Evolutionary conservation across 768 basidiomycete genomes (phyloP).

Genomic region (Paxillus rubicundulus): DNA sequence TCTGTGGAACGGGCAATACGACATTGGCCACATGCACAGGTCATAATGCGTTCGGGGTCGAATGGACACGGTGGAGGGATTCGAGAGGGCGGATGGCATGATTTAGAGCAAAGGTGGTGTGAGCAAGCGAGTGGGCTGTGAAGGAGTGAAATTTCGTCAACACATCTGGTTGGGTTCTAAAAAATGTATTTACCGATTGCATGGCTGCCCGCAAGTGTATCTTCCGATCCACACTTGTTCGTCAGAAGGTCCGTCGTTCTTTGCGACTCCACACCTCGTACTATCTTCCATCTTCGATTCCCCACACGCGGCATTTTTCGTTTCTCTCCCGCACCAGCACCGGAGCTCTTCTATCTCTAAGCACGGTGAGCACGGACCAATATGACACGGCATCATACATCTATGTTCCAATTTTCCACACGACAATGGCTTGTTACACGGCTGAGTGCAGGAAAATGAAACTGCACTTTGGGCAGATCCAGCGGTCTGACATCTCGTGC

Average conservation of each 20-base stretch:
- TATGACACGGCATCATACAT: slow-evolving; percentile 72
- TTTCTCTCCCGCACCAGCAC: slow-evolving; percentile 83
- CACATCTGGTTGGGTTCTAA: not conserved
- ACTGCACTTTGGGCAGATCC: slow-evolving; percentile 41
- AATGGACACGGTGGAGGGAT: slow-evolving; percentile 63
- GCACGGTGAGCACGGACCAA: slow-evolving; percentile 72
- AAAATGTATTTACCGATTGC: slow-evolving; percentile 45
- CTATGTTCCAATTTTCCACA: slow-evolving; percentile 67
- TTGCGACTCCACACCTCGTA: slow-evolving; percentile 26
- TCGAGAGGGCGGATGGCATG: slow-evolving; percentile 74
- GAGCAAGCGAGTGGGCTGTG: slow-evolving; percentile 71
- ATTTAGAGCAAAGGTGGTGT: slow-evolving; percentile 65
- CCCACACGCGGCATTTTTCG: slow-evolving; percentile 62
- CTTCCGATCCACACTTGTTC: slow-evolving; percentile 63
- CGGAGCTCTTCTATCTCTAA: slow-evolving; percentile 44
- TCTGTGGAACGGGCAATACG: slow-evolving; percentile 37
- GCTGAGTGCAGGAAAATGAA: slow-evolving; percentile 35
- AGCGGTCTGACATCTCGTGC: slow-evolving; percentile 45
- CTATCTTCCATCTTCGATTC: slow-evolving; percentile 47
- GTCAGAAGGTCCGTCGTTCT: slow-evolving; percentile 30
- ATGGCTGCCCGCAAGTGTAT: slow-evolving; percentile 58
- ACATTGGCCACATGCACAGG: slow-evolving; percentile 81
- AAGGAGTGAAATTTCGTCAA: not conserved
- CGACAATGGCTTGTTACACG: slow-evolving; percentile 44
- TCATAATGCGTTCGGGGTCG: slow-evolving; percentile 62